A percentile compares a stretch with the other conserved stretches of the same genome.
phyloP scores from a whole-genome alignment of 2,329 filamentous ascomycete genomes.

The Bisporella sp. region DNA sequence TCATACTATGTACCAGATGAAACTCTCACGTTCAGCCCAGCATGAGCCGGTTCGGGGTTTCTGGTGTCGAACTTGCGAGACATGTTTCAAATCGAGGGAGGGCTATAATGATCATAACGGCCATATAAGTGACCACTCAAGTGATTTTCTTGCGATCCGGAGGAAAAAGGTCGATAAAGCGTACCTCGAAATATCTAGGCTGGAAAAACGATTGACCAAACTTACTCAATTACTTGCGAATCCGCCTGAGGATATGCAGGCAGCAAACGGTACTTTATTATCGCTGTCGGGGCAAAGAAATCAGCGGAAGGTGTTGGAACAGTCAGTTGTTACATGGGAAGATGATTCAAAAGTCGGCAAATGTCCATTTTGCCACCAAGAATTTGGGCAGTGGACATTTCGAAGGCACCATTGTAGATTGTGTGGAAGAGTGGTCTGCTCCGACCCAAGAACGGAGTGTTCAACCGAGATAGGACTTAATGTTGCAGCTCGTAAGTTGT shows the following conservation, averaged over 20 bases:
- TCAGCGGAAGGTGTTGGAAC: constrained; percentile 74
- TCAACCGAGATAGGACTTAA: constrained; percentile 79
- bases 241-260: constrained; percentile 58
- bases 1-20: constrained; percentile 99
- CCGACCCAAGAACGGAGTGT: constrained; percentile 76
- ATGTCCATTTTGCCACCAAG: constrained; percentile 93
- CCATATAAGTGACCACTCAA: constrained; percentile 62
- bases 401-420: constrained; percentile 90
- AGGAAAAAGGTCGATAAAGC: constrained; percentile 76
- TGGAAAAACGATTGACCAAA: constrained; percentile 89
- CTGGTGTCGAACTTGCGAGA: constrained; percentile 96
- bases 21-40: constrained; percentile 78
- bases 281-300: constrained; percentile 62
- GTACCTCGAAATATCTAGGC: constrained; percentile 76
- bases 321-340: constrained; percentile 91
- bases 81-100: constrained; percentile 95
- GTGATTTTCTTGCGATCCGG: constrained; percentile 63
- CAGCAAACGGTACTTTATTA: constrained; percentile 42
- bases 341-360: constrained; percentile 73
- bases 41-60: constrained; percentile 86
- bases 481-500: constrained; percentile 54
- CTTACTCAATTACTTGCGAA: constrained; percentile 78
- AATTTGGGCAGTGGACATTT: constrained; percentile 90
- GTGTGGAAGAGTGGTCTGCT: constrained; percentile 89
- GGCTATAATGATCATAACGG: constrained; percentile 90